Evolutionary conservation across 2,329 filamentous ascomycete species (phyloP).

Genomic region (Phialophora macrospora): DNA sequence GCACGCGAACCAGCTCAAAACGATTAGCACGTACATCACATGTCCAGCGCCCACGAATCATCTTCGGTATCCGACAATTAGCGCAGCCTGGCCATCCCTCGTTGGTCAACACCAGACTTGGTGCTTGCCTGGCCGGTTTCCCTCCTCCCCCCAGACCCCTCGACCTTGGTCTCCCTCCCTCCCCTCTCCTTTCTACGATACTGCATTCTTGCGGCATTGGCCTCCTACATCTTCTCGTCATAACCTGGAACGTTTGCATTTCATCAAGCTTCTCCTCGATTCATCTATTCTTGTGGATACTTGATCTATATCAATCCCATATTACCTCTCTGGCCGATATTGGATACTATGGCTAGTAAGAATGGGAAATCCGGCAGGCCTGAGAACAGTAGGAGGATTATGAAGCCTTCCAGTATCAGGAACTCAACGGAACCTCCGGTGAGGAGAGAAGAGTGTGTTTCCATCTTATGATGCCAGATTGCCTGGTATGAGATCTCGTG

Average conservation of each 20-base stretch:
- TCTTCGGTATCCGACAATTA: not conserved
- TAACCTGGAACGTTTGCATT: not conserved
- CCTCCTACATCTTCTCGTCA: not conserved
- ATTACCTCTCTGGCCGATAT: not conserved
- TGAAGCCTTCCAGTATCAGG: not conserved
- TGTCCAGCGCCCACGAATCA: conserved; percentile 1
- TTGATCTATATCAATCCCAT: not conserved
- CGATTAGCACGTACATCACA: not conserved
- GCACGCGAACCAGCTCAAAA: not conserved
- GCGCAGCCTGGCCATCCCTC: conserved; percentile 6
- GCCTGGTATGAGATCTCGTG: not conserved
- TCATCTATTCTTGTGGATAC: not conserved
- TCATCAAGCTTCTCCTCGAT: not conserved
- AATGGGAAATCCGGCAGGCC: not conserved
- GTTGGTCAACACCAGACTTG: not conserved
- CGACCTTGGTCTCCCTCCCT: conserved; percentile 2
- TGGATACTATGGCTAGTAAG: not conserved
- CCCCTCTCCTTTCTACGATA: conserved; percentile 8
- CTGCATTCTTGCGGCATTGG: not conserved
- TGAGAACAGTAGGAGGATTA: not conserved
- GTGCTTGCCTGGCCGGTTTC: conserved; percentile 7
- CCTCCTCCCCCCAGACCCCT: not conserved
- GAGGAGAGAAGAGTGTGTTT: conserved; percentile 9
- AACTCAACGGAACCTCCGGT: not conserved
- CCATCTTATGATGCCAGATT: not conserved